Conservation (phyloP, 495 filamentous ascomycete species). For the Penicillium steckii region DNA sequence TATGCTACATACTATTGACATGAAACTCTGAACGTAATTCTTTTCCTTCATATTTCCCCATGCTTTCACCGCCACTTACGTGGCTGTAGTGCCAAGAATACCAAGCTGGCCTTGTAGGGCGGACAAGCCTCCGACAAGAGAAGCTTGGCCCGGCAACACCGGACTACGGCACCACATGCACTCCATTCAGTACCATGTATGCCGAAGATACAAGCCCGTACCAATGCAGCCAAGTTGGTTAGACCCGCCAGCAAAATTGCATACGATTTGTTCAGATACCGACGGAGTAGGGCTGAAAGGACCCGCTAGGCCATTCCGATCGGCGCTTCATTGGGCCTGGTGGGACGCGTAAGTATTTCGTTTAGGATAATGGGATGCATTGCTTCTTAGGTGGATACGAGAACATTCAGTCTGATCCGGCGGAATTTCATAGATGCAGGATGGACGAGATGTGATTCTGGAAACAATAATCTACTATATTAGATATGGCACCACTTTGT, state of each 20-base stretch:
- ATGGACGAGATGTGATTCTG: neutral
- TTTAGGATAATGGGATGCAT: neutral
- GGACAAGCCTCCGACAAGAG: slow-evolving; percentile 30
- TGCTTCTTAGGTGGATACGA: neutral
- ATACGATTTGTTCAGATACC: slow-evolving; percentile 7
- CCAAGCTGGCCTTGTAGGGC: slow-evolving; percentile 17
- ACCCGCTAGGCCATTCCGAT: slow-evolving; percentile 14
- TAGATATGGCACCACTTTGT: too few relatives aligned
- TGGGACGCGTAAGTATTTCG: slow-evolving; percentile 17
- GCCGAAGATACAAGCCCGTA: neutral
- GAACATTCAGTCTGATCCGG: neutral
- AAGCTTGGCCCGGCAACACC: slow-evolving; percentile 30
- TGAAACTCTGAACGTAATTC: too few relatives aligned
- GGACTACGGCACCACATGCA: neutral
- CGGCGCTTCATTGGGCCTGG: slow-evolving; percentile 15
- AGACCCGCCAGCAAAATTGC: neutral
- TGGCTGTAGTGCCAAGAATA: slow-evolving; percentile 13
- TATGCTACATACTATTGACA: too few relatives aligned
- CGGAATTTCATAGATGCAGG: neutral
- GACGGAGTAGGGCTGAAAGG: slow-evolving; percentile 26
- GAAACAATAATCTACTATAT: too few relatives aligned
- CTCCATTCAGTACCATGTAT: slow-evolving; percentile 8
- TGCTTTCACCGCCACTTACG: slow-evolving; percentile 25
- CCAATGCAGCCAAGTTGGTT: slow-evolving; percentile 1
- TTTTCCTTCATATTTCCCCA: too few relatives aligned